Percentiles rank a stretch among this genome's conserved stretches.
Conservation (phyloP, 345 rosid genomes). For the Ailanthus altissimus region DNA sequence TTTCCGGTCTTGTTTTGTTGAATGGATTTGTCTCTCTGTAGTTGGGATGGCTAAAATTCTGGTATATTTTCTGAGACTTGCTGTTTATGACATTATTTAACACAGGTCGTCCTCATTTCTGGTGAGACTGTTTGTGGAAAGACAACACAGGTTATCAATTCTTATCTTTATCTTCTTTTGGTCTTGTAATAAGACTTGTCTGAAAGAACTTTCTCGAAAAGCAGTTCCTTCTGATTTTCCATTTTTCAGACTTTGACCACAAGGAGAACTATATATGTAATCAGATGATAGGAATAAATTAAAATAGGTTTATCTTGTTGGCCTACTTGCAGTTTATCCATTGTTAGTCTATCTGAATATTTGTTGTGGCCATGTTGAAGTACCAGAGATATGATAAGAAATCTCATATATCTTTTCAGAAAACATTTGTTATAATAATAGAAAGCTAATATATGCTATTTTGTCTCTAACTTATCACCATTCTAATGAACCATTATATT, state of each 20-base stretch:
- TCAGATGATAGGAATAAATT: not conserved
- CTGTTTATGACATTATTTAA: constrained; percentile 14
- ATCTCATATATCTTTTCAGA: not conserved
- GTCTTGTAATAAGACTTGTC: constrained; percentile 1
- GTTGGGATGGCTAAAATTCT: constrained; percentile 10
- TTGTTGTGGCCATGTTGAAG: not conserved
- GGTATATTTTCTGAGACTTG: constrained; percentile 11
- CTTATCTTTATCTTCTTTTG: constrained; percentile 25
- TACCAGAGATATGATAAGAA: not conserved
- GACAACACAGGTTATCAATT: constrained; percentile 71
- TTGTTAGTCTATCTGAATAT: not conserved
- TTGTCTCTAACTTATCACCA: not conserved
- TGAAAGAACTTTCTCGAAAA: not conserved
- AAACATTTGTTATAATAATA: no score
- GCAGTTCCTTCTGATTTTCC: not conserved
- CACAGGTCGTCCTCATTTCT: constrained; percentile 74
- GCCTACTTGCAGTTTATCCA: not conserved
- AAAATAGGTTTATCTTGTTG: not conserved
- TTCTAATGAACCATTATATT: not conserved
- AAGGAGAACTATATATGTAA: not conserved
- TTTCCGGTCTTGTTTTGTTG: not conserved
- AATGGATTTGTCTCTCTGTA: not conserved
- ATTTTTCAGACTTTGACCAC: not conserved
- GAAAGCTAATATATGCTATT: not conserved
- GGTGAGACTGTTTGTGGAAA: constrained; percentile 92